Conservation (phyloP, 1,284 basidiomycete species). For the Naganishia albida region DNA sequence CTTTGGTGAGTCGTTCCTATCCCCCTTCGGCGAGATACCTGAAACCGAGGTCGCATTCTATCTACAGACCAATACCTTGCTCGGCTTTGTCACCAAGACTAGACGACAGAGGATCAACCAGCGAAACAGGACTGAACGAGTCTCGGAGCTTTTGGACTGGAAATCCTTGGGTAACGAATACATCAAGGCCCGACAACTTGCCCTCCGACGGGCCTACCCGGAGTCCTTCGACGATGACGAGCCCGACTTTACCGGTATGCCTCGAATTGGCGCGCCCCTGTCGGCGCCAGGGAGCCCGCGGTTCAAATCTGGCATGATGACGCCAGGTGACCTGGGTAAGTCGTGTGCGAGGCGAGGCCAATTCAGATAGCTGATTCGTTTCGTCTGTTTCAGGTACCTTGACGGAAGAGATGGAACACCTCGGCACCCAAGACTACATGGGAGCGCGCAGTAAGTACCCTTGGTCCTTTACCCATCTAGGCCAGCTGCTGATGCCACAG, state of each 20-base stretch:
- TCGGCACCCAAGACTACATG: constrained; percentile 84
- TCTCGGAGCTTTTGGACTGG: constrained; percentile 93
- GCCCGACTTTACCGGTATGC: constrained; percentile 66
- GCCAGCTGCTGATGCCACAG: constrained; percentile 11
- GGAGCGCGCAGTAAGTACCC: constrained; percentile 68
- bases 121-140: constrained; percentile 91
- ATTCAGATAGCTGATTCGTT: not conserved
- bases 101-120: constrained; percentile 96
- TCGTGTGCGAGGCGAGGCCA: not conserved
- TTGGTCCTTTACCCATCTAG: constrained; percentile 27
- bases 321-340: constrained; percentile 32
- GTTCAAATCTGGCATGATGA: constrained; percentile 68
- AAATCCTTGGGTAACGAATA: constrained; percentile 97
- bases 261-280: constrained; percentile 66
- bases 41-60: not conserved
- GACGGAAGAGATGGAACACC: constrained; percentile 88
- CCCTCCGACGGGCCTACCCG: constrained; percentile 89
- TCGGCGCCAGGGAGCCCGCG: constrained; percentile 86
- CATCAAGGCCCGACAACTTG: constrained; percentile 89
- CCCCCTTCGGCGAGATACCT: not conserved
- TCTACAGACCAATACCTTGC: constrained; percentile 62
- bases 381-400: constrained; percentile 59
- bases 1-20: constrained; percentile 47
- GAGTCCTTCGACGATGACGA: constrained; percentile 78
- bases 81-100: constrained; percentile 81